Evolutionary conservation across 23 red algal genomes (phyloP).

Genomic region (Cyanidioschyzon merolae): DNA sequence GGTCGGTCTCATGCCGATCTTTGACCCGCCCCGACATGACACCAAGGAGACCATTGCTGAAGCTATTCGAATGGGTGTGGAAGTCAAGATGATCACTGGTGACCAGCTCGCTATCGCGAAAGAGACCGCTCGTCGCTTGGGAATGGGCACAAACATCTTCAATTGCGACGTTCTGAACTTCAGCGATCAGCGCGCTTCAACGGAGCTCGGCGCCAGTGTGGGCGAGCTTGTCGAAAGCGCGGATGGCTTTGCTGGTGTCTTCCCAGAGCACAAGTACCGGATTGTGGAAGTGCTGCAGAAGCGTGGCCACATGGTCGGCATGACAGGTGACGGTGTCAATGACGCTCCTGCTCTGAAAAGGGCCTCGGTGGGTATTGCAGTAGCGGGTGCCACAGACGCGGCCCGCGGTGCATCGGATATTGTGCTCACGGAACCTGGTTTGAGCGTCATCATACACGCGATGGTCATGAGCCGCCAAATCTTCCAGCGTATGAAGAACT

Average conservation of each 20-base stretch:
- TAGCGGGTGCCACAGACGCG: conserved; percentile 37
- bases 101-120: conserved; percentile 40
- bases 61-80: conserved; percentile 29
- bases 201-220: conserved; percentile 22
- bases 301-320: conserved; percentile 23
- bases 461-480: conserved; percentile 29
- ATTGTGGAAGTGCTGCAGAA: conserved; percentile 29
- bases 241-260: conserved; percentile 40
- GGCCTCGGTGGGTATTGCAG: conserved; percentile 32
- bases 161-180: conserved; percentile 21
- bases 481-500: conserved; percentile 46
- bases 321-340: conserved; percentile 46
- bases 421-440: conserved; percentile 36
- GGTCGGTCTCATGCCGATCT: conserved; percentile 33
- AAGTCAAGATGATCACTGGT: conserved; percentile 47
- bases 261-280: conserved; percentile 43
- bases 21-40: conserved; percentile 38
- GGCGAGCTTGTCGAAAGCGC: conserved; percentile 27
- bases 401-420: conserved; percentile 35
- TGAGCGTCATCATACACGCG: conserved; percentile 35
- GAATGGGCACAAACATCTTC: conserved; percentile 41
- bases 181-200: neutral
- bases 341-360: conserved; percentile 41
- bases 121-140: conserved; percentile 37
- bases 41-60: conserved; percentile 36